Conservation (phyloP, 2,329 filamentous ascomycete genomes). For the Aspergillus neoniger region DNA sequence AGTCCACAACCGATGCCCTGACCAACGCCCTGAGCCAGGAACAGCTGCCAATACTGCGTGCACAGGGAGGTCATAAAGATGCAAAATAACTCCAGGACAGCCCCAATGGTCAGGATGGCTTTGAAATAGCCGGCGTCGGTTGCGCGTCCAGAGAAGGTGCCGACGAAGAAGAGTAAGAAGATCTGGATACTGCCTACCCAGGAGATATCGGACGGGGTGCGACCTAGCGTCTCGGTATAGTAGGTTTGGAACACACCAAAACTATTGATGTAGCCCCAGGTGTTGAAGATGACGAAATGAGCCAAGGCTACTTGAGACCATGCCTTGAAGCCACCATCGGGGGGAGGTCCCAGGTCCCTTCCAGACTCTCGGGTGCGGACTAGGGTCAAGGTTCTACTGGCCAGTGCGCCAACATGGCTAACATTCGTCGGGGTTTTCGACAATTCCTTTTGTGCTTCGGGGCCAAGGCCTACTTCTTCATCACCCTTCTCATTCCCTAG, state of each 20-base stretch:
- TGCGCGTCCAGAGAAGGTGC: slow-evolving; percentile 54
- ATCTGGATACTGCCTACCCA: slow-evolving; percentile 57
- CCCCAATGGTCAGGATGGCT: slow-evolving; percentile 45
- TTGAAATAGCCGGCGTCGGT: slow-evolving; percentile 56
- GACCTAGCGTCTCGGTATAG: slow-evolving; percentile 47
- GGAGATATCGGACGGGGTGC: slow-evolving; percentile 52
- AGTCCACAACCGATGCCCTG: slow-evolving; percentile 59
- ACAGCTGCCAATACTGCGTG: slow-evolving; percentile 53
- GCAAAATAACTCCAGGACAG: slow-evolving; percentile 47
- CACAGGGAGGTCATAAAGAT: slow-evolving; percentile 55
- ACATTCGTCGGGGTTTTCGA: slow-evolving; percentile 27
- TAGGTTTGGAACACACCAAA: slow-evolving; percentile 60
- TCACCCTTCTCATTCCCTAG: slow-evolving; percentile 12
- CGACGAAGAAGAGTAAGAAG: slow-evolving; percentile 53
- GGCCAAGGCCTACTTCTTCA: slow-evolving; percentile 23
- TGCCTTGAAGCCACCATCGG: slow-evolving; percentile 56
- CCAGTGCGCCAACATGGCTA: slow-evolving; percentile 27
- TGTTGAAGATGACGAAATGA: slow-evolving; percentile 59
- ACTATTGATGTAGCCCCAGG: slow-evolving; percentile 57
- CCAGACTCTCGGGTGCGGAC: slow-evolving; percentile 42
- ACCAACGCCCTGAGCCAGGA: slow-evolving; percentile 57
- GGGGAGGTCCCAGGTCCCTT: slow-evolving; percentile 41
- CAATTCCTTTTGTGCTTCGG: slow-evolving; percentile 20
- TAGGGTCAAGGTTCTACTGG: slow-evolving; percentile 36
- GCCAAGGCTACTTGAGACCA: slow-evolving; percentile 58